Conservation (phyloP, 2,329 filamentous ascomycete genomes). For the Epichloe bromicola region DNA sequence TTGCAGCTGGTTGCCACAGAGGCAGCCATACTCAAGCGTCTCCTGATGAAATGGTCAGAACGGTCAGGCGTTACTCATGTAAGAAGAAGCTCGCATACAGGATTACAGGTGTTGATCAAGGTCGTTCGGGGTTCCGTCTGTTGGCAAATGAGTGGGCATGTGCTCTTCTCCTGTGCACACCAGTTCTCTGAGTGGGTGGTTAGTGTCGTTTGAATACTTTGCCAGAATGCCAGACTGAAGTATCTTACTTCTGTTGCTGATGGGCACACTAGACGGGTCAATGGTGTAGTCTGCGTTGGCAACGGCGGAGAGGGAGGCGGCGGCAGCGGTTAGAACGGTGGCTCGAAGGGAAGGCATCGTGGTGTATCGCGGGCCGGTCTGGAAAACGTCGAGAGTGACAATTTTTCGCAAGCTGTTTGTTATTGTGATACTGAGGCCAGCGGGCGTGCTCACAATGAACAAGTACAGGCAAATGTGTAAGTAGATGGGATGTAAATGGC, state of each 20-base stretch:
- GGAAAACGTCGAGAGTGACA: neutral
- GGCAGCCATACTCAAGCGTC: slow-evolving; percentile 54
- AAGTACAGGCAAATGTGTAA: neutral
- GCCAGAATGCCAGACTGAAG: neutral
- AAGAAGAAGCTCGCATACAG: slow-evolving; percentile 30
- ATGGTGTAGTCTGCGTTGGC: slow-evolving; percentile 47
- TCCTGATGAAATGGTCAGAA: slow-evolving; percentile 24
- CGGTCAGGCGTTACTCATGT: neutral
- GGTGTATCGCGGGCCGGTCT: neutral
- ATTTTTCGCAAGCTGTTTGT: neutral
- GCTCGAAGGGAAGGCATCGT: slow-evolving; percentile 44
- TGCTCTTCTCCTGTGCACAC: slow-evolving; percentile 49
- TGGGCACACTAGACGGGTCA: slow-evolving; percentile 45
- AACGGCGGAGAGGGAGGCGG: slow-evolving; percentile 33
- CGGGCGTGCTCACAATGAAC: neutral
- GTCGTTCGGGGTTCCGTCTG: slow-evolving; percentile 41
- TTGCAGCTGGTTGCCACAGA: slow-evolving; percentile 51
- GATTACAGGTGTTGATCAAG: slow-evolving; percentile 51
- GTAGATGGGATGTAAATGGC: neutral
- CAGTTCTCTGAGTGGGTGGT: slow-evolving; percentile 36
- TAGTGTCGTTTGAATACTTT: slow-evolving; percentile 7
- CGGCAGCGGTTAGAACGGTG: slow-evolving; percentile 39
- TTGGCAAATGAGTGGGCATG: slow-evolving; percentile 61
- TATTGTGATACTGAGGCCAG: neutral
- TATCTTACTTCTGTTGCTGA: slow-evolving; percentile 36